Evolutionary conservation across 495 filamentous ascomycete species (phyloP).

Genomic region (Hypomontagnella monticulosa): DNA sequence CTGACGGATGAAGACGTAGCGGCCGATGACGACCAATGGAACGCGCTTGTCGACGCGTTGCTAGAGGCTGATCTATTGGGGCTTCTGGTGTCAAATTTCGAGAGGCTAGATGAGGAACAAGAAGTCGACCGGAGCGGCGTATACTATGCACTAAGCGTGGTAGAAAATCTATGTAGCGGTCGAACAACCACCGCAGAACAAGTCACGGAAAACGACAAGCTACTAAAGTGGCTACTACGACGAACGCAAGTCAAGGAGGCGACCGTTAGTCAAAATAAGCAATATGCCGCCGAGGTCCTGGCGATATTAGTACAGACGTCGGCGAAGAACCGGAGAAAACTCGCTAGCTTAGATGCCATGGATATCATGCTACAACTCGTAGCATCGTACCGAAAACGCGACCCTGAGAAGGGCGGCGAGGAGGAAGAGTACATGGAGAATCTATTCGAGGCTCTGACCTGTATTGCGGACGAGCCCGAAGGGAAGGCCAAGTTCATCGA

Average conservation of each 20-base stretch:
- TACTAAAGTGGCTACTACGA: conserved; percentile 79
- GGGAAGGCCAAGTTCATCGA: conserved; percentile 88
- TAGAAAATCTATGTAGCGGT: conserved; percentile 86
- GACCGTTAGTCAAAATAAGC: conserved; percentile 82
- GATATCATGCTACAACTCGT: conserved; percentile 85
- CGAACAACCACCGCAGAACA: conserved; percentile 68
- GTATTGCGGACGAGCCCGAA: conserved; percentile 75
- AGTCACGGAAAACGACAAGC: conserved; percentile 70
- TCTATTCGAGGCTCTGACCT: conserved; percentile 83
- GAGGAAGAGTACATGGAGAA: conserved; percentile 97
- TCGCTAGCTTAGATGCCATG: conserved; percentile 75
- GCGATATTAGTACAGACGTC: conserved; percentile 74
- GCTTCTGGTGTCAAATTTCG: conserved; percentile 83
- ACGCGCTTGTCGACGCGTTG: conserved; percentile 79
- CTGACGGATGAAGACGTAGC: conserved; percentile 94
- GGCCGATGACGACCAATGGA: conserved; percentile 86
- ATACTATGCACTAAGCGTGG: conserved; percentile 82
- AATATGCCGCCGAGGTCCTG: conserved; percentile 91
- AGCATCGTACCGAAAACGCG: conserved; percentile 86
- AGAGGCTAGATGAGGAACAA: conserved; percentile 79
- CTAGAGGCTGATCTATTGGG: conserved; percentile 84
- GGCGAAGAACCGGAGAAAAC: conserved; percentile 72
- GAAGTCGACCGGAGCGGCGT: conserved; percentile 85
- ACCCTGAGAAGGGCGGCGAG: conserved; percentile 85
- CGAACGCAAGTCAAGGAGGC: conserved; percentile 57